Evolutionary conservation across 2,329 filamentous ascomycete species (phyloP), one percentile per base, ranked within the genome.

Genomic region (Colletotrichum sp.): DNA sequence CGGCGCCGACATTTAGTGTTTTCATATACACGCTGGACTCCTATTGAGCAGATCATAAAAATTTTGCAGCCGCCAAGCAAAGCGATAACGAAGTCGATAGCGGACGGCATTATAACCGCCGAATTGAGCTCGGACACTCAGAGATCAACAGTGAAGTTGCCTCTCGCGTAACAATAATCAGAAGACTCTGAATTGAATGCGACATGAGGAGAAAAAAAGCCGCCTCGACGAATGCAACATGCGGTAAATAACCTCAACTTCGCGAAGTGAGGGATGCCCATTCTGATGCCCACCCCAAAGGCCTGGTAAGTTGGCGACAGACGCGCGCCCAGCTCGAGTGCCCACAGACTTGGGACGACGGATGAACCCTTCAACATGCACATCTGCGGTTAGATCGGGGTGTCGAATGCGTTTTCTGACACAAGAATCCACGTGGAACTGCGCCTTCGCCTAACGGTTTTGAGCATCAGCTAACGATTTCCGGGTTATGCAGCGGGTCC

Each of bases 241-340:
- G 44, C 44, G 18, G 62, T 6, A 28, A 24, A n/a, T 32, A 63
- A 15, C 59, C 18, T n/a, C 30, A 21, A 66, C 18, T 6, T 28
- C n/a, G 16, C 21, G 26, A 10, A 62, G 36, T 32, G 64, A 49
- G 67, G 72, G 28, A 49, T 52, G 44, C n/a, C 68, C 72, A 16
- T 18, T 52, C 66, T 26, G 49, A n/a, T 24, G 12, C 15, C 34
- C 21, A 69, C 39, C n/a, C 73, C 69, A 39, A 59, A 32, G 57
- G 72, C 34, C 49, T 72, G 68, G 49, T 72, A 72, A 62, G 44
- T 76, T 65, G 64, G 70, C 73, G 73, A 73, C 44, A 76, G 64
- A 68, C 74, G 74, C 74, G 74, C 62, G 68, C 44, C 44, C 44
- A 21, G 44, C 44, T 24, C 44, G 18, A 49, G 44, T 52, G 44